Evolutionary conservation across 1,139 yeast species (phyloP), one percentile per base, ranked within the genome.

Genomic region (Blastobotrys buckinghamii): DNA sequence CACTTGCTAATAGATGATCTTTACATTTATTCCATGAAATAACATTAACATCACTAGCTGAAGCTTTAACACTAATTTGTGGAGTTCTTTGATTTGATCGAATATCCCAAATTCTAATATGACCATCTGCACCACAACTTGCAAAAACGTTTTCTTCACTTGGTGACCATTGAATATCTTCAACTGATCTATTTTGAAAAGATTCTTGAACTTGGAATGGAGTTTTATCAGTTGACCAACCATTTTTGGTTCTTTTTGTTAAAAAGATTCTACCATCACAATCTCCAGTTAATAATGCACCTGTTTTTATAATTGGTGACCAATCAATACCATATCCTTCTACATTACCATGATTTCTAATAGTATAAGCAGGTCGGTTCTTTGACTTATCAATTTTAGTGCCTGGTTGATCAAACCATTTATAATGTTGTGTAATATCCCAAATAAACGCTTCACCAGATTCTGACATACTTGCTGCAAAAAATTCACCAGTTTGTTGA

Each of bases 291-390:
- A 92, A 73, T 53, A 92, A 71, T 2, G 92, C 79, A 24, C 97
- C 97, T 8, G 89, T 80, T 54, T 76, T 77, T 54, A 82, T 77
- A 55, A 84, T 70, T 32, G 97, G 96, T 2, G 96, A 87, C 99
- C 99, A 92, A 68, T 90, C 98, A 47, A 94, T 68, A 19, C 96
- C 99, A 63, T 89, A 92, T 27, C 99, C 98, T 72, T 92, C 99
- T 17, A 87, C 95, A 59, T 84, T 83, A n/a, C 97, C 96, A 64
- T 92, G 99, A 55, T 73, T 77, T 61, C 79, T 78, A 53, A 94
- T 74, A n/a, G 96, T 88, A 68, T 90, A 92, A 16, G 81, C 64
- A 16, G 98, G 96, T 64, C 83, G 78, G 64, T 85, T 88, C 55
- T 83, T 77, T 27, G 75, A 69, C 66, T 89, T 89, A 44, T 95